Conservation (phyloP, 768 basidiomycete genomes). For the Thelephora ganbajun region DNA sequence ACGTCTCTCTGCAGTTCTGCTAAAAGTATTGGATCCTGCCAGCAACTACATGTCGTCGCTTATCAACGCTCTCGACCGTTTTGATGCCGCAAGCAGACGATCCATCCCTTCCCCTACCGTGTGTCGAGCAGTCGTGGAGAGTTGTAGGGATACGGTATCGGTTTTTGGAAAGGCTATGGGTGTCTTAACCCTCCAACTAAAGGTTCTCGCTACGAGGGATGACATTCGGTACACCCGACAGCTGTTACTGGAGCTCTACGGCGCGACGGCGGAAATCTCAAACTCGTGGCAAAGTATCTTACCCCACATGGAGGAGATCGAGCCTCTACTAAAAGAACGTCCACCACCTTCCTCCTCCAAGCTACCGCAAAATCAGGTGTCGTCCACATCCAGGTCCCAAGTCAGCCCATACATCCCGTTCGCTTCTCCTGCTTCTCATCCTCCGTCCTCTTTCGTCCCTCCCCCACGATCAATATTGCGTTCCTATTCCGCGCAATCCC, state of each 20-base stretch:
- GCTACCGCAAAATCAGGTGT: conserved; percentile 16
- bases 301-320: conserved; percentile 57
- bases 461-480: conserved; percentile 18
- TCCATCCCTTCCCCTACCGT: conserved; percentile 52
- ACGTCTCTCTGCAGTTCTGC: conserved; percentile 63
- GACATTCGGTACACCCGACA: conserved; percentile 84
- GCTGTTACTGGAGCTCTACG: conserved; percentile 78
- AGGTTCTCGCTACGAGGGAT: conserved; percentile 55
- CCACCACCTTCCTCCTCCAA: conserved; percentile 22
- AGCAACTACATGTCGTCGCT: conserved; percentile 69
- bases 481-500: conserved; percentile 14
- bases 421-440: conserved; percentile 14
- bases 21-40: conserved; percentile 79
- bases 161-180: conserved; percentile 82
- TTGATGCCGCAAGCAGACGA: conserved; percentile 69
- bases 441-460: too few relatives aligned
- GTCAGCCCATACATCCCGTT: conserved; percentile 12
- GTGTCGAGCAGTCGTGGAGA: conserved; percentile 69
- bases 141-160: conserved; percentile 70
- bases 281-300: conserved; percentile 71
- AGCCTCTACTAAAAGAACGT: conserved; percentile 41
- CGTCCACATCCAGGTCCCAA: conserved; percentile 2
- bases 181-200: conserved; percentile 69
- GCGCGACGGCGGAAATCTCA: conserved; percentile 79
- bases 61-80: conserved; percentile 90